Base-by-base conservation (phyloP, 371 early-diverging fungal species). In the Mucor velutinosus region DNA sequence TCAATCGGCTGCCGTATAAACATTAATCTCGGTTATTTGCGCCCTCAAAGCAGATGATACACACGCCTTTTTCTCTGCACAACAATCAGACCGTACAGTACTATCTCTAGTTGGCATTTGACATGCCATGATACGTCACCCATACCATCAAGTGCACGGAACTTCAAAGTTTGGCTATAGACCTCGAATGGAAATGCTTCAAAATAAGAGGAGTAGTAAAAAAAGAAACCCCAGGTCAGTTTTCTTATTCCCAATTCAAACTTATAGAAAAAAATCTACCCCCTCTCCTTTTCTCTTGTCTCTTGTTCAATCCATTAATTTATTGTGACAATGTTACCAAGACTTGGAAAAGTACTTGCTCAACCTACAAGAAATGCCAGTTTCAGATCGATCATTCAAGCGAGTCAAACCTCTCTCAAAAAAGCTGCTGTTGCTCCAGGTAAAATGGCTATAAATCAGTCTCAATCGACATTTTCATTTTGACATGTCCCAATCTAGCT, bases 301-400 rank as follows among this genome's bases (percentile, higher is more conserved):
- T 4, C 15, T 27, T 41, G 41, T 41, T 41, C 41, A 41, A 41
- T 41, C 17, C 41, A 17, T 0, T 17, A 5, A 41, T 41, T 41
- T 11, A 41, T 41, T 41, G n/a, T 8, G 25, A 11, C n/a, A 21
- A 65, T 65, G 65, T 57, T 65, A 33, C 65, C 65, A 27, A 65
- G 39, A 33, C 45, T 65, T 45, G 65, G 65, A 41, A 58, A 30
- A 33, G 58, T 58, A 21, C n/a, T 65, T 43, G 47, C 32, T 43
- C 43, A 33, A 23, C 25, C 65, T 45, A 19, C 57, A 29, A 57
- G 57, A 33, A 14, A 23, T 14, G 30, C 45, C 17, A 45, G 23
- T n/a, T 19, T 57, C 21, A 65, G 33, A 37, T 30, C 65, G 17
- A 19, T 65, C 0, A 32, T 58, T 15, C 62, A 62, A 45, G 53